These are phyloP conservation scores for Neoscytalidium dimidiatum DNA, from an alignment of 2,329 filamentous ascomycete genomes.

Conservation along the genomic window DNA sequence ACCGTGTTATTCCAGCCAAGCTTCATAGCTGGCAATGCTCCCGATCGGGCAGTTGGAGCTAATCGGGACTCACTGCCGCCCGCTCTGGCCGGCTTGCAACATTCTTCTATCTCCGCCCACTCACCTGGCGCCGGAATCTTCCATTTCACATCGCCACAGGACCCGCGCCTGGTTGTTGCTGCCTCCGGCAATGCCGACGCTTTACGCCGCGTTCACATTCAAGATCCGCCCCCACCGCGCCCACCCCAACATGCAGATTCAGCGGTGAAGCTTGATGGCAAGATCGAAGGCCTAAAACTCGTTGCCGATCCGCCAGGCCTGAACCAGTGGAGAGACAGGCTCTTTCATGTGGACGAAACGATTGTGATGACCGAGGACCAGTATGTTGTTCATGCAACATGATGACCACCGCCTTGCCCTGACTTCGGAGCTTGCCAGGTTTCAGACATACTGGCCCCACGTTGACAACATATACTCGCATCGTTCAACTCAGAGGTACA, in stretches of 20 bases:
- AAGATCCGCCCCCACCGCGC: not conserved
- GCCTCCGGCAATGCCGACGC: not conserved
- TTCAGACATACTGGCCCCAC: slow-evolving; percentile 79
- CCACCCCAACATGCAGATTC: not conserved
- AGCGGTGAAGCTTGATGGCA: slow-evolving; percentile 48
- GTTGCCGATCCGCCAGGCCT: slow-evolving; percentile 69
- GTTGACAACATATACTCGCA: slow-evolving; percentile 85
- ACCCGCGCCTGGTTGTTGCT: not conserved
- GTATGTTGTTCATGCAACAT: slow-evolving; percentile 49
- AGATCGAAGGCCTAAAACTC: slow-evolving; percentile 56
- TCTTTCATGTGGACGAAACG: slow-evolving; percentile 75
- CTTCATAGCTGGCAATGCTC: slow-evolving; percentile 10
- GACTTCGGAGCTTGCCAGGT: slow-evolving; percentile 49
- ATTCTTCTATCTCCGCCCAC: slow-evolving; percentile 27
- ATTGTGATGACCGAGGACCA: slow-evolving; percentile 74
- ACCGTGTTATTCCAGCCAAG: slow-evolving; percentile 8
- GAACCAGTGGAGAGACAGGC: slow-evolving; percentile 66
- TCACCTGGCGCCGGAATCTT: slow-evolving; percentile 23
- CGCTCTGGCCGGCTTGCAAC: slow-evolving; percentile 27
- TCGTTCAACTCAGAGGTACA: slow-evolving; percentile 77
- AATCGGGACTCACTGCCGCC: slow-evolving; percentile 35
- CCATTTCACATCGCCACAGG: slow-evolving; percentile 24
- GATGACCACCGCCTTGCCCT: not conserved
- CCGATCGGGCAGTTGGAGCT: slow-evolving; percentile 27
- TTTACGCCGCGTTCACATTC: not conserved